Base-by-base conservation (phyloP, 108 stramenopile genomes). In the Cyclotella cryptica region DNA sequence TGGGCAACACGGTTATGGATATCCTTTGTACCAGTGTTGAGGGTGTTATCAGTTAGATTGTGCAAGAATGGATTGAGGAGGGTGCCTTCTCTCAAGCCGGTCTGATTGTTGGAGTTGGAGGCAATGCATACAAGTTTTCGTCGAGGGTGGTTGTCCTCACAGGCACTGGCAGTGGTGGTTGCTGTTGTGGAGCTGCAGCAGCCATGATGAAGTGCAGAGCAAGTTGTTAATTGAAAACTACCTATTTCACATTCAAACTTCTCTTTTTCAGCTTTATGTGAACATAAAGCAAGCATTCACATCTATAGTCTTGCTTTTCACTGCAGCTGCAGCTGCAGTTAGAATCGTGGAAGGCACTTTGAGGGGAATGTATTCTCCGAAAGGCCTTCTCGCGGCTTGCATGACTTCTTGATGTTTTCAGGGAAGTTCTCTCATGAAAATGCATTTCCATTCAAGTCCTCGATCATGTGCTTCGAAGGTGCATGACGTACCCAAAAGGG, bases 201-300 rank as follows among this genome's bases (percentile, higher is more conserved):
- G n/a, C n/a, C n/a, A n/a, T 54, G 53, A 54, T 54, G 53, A 54
- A 54, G 53, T 54, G 53, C 53, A 10, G 53, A 54, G 18, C 18
- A 54, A 54, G 11, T 12, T 9, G 44, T 45, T 45, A 45, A 45
- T 13, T 45, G 44, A 45, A 45, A 45, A 45, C 53, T 54, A 54
- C 53, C 53, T 54, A 54, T n/a, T 54, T 54, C 53, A 54, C 53
- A 54, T 54, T 54, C 53, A 19, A 54, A 54, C 53, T 54, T 10
- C 53, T 54, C 53, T 54, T 54, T 54, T 54, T 54, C 53, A 54
- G 21, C 53, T 54, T 54, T 54, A 54, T 54, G 53, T 54, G 53
- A 46, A 12, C 45, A 46, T 46, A 46, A 46, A 46, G 45, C 14
- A 10, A 46, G 45, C 14, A 14, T 46, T 46, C 45, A 46, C 45